phyloP scores from a whole-genome alignment of 1,284 basidiomycete species.

The Peniophora sp. region DNA sequence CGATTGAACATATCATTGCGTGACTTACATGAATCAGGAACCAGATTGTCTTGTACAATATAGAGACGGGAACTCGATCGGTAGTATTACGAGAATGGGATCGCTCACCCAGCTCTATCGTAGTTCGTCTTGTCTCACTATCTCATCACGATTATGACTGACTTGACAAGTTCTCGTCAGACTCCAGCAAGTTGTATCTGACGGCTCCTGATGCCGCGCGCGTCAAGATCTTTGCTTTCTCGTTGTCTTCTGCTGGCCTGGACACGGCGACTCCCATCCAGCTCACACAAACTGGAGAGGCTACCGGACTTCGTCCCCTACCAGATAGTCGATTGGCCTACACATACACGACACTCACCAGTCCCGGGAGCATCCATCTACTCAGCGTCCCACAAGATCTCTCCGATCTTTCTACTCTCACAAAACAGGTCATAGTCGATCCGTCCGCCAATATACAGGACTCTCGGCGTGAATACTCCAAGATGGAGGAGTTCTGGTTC shows the following conservation, averaged over 20 bases:
- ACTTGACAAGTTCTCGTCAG: conserved; percentile 54
- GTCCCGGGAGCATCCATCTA: conserved; percentile 67
- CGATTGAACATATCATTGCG: no score
- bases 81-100: conserved; percentile 77
- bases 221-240: conserved; percentile 60
- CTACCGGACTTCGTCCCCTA: conserved; percentile 52
- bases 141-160: background rate
- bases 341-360: conserved; percentile 57
- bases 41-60: conserved; percentile 71
- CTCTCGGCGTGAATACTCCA: background rate
- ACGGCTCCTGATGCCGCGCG: conserved; percentile 68
- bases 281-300: conserved; percentile 47
- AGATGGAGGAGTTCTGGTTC: conserved; percentile 78
- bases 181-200: conserved; percentile 64
- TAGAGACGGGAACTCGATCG: conserved; percentile 51
- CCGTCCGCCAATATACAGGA: background rate
- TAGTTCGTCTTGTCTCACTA: conserved; percentile 17
- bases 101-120: conserved; percentile 55
- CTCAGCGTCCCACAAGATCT: conserved; percentile 31
- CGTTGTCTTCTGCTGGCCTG: conserved; percentile 38
- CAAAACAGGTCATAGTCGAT: background rate
- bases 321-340: conserved; percentile 52
- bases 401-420: no score
- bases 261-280: conserved; percentile 39
- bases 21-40: conserved; percentile 30